These are phyloP conservation scores for Tricladium varicosporioides DNA, from an alignment of 2,329 filamentous ascomycete genomes.

Conservation along the genomic window DNA sequence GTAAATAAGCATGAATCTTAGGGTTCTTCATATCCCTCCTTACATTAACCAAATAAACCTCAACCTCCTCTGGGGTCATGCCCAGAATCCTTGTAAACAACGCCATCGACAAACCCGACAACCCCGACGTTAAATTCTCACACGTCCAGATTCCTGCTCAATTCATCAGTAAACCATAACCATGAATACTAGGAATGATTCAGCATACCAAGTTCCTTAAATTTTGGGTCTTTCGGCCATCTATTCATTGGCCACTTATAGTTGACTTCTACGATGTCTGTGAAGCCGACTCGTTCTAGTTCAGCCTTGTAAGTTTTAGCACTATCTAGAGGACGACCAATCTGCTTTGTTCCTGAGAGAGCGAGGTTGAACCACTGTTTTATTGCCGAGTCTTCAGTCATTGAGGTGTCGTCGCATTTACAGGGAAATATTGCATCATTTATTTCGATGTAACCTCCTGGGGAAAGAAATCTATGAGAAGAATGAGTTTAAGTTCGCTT, in stretches of 20 bases:
- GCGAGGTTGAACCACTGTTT: conserved; percentile 22
- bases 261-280: conserved; percentile 36
- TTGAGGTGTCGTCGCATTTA: conserved; percentile 35
- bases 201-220: conserved; percentile 1
- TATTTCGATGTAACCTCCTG: conserved; percentile 34
- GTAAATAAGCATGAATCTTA: conserved; percentile 32
- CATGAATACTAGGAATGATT: too few relatives aligned
- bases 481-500: too few relatives aligned
- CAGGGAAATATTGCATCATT: conserved; percentile 27
- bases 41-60: conserved; percentile 32
- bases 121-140: conserved; percentile 15
- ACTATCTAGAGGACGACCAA: conserved; percentile 32
- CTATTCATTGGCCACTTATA: conserved; percentile 48
- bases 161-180: too few relatives aligned
- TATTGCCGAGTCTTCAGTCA: conserved; percentile 11
- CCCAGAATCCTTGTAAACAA: conserved; percentile 17
- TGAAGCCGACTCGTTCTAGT: conserved; percentile 18
- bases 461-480: conserved; percentile 11
- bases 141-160: conserved; percentile 14
- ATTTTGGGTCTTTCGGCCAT: conserved; percentile 48
- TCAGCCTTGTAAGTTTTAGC: conserved; percentile 21
- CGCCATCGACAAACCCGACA: conserved; percentile 16
- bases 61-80: conserved; percentile 17
- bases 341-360: conserved; percentile 30
- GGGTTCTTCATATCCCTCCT: conserved; percentile 34